These are phyloP conservation scores for Blastocystis hominis DNA, from an alignment of 352 stramenopile genomes.

Conservation along the genomic window DNA sequence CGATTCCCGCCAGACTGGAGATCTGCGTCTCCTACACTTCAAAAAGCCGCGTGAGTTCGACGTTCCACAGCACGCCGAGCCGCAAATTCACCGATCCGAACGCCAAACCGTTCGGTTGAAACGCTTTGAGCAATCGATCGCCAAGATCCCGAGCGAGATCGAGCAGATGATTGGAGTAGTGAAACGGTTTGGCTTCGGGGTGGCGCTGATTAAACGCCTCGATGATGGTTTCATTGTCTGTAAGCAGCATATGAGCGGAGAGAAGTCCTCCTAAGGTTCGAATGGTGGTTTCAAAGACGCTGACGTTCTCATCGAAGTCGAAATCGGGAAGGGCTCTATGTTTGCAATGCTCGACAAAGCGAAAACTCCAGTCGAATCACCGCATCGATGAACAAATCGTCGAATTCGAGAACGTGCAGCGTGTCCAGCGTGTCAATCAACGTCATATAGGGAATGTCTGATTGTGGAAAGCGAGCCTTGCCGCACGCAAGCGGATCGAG, in stretches of 20 bases:
- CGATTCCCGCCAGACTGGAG: constrained; percentile 84
- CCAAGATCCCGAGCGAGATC: constrained; percentile 83
- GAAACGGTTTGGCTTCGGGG: background rate
- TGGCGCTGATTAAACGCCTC: background rate
- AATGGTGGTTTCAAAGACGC: constrained; percentile 83
- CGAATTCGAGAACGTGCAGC: constrained; percentile 73
- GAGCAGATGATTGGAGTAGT: constrained; percentile 75
- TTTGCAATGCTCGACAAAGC: background rate
- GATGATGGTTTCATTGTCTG: constrained; percentile 61
- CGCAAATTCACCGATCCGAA: constrained; percentile 90
- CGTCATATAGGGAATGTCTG: constrained; percentile 64
- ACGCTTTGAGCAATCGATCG: constrained; percentile 83
- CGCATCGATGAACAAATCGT: constrained; percentile 69
- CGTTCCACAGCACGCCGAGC: constrained; percentile 71
- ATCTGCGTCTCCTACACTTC: constrained; percentile 75
- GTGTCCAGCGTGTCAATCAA: constrained; percentile 79
- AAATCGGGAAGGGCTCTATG: constrained; percentile 63
- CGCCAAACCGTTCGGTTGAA: constrained; percentile 85
- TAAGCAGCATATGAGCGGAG: constrained; percentile 76
- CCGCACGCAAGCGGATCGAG: constrained; percentile 13
- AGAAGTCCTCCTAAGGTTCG: constrained; percentile 78
- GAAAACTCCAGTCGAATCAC: constrained; percentile 60
- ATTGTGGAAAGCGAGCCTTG: constrained; percentile 7
- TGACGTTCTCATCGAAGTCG: constrained; percentile 77
- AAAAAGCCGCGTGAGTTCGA: constrained; percentile 16